Conservation (phyloP, 768 basidiomycete species). For the Boletus subparvulus region DNA sequence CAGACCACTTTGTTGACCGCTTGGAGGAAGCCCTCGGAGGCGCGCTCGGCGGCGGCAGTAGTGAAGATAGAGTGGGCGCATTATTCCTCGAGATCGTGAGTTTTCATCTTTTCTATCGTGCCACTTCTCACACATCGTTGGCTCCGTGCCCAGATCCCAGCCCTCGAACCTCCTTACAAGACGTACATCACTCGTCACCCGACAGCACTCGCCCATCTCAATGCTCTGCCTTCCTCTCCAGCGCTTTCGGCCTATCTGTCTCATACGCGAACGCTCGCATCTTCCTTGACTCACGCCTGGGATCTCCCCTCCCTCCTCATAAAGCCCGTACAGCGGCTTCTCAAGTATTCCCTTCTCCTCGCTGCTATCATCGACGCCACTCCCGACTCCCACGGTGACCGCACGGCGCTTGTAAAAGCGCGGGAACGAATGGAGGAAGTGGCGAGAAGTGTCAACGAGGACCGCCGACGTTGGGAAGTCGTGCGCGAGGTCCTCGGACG, state of each 20-base stretch:
- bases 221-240: conserved; percentile 38
- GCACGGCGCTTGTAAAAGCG: conserved; percentile 33
- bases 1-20: conserved; percentile 62
- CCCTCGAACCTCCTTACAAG: conserved; percentile 71
- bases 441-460: conserved; percentile 77
- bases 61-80: conserved; percentile 68
- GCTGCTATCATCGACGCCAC: conserved; percentile 74
- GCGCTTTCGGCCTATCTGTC: conserved; percentile 64
- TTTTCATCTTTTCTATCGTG: conserved; percentile 14
- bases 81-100: conserved; percentile 70
- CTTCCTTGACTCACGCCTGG: conserved; percentile 81
- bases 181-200: conserved; percentile 81
- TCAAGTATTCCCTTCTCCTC: conserved; percentile 91
- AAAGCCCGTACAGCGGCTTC: conserved; percentile 93
- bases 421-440: conserved; percentile 62
- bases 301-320: conserved; percentile 93
- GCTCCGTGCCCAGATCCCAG: conserved; percentile 51
- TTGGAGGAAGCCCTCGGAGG: conserved; percentile 67
- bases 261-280: conserved; percentile 63
- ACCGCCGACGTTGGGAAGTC: conserved; percentile 71
- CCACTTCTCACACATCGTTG: background rate
- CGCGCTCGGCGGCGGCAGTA: conserved; percentile 58
- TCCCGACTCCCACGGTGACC: conserved; percentile 65
- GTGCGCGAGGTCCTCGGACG: conserved; percentile 69
- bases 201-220: conserved; percentile 67